Evolutionary conservation across 208 protist species (phyloP), one percentile per base, ranked within the genome.

Genomic region (Crithidia bombi): DNA sequence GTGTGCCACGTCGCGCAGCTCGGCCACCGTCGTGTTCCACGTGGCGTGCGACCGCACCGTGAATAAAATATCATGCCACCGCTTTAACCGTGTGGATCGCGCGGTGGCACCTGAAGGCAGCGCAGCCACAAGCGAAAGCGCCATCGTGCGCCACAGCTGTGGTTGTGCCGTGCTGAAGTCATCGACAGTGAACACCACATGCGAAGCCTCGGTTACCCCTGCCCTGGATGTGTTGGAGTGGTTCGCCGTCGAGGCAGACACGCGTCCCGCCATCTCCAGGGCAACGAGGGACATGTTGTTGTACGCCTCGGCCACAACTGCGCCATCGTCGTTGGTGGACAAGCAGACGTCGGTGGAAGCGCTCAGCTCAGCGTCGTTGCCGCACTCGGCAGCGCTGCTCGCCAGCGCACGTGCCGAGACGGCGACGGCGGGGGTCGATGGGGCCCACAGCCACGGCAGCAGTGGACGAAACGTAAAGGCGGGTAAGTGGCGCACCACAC

Each of bases 21-120:
- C 46, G 7, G 33, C 26, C 25, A 59, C 26, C 5, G 58, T 57
- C 17, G 35, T 10, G 23, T 35, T 47, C 65, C 65, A 79, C 44
- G 43, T 49, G 6, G 72, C 50, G 58, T 83, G 57, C 1, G 55
- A 50, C 49, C 62, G 63, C 19, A 91, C 33, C 23, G 73, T 65
- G 51, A 89, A 89, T 21, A 91, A 55, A 0, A 85, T 54, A 23
- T 85, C 74, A 30, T 91, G 86, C 86, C 86, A 91, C 51, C 72
- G 19, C 49, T 70, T 67, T 10, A 86, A 35, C 32, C 56, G 50
- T 7, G 69, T 41, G 19, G 12, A 17, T 5, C 54, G 21, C 6
- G 57, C 28, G n/a, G 26, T 33, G 9, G 62, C 14, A 0, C 10
- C 7, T 17, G 41, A 10, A 6, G 51, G 15, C 12, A 39, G 17